phyloP scores from a whole-genome alignment of 2,329 filamentous ascomycete species.

The Lachnellula subtilissima region DNA sequence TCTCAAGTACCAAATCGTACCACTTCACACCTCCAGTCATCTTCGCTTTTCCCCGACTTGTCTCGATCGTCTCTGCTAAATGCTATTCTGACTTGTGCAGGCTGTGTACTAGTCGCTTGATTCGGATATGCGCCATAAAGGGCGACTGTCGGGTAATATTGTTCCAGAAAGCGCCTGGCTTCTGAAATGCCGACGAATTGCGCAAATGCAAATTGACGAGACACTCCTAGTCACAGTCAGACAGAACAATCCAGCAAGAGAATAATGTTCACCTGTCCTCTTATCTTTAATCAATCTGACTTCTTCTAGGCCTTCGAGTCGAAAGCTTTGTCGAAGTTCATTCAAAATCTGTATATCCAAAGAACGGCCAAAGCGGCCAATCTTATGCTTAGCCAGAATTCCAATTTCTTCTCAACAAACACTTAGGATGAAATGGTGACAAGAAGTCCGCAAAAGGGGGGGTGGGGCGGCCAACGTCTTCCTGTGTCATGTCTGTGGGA shows the following conservation, averaged over 20 bases:
- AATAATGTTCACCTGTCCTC: slow-evolving; percentile 43
- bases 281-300: slow-evolving; percentile 54
- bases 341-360: slow-evolving; percentile 46
- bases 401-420: slow-evolving; percentile 28
- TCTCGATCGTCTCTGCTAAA: slow-evolving; percentile 48
- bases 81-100: slow-evolving; percentile 37
- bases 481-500: slow-evolving; percentile 43
- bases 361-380: slow-evolving; percentile 30
- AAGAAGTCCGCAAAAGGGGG: slow-evolving; percentile 14
- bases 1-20: slow-evolving; percentile 31
- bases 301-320: slow-evolving; percentile 49
- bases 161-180: slow-evolving; percentile 49
- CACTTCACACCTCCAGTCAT: slow-evolving; percentile 53
- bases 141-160: slow-evolving; percentile 44
- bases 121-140: slow-evolving; percentile 42
- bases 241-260: slow-evolving; percentile 7
- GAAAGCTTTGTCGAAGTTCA: slow-evolving; percentile 48
- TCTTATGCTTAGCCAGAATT: slow-evolving; percentile 35
- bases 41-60: slow-evolving; percentile 40
- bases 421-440: slow-evolving; percentile 30
- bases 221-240: slow-evolving; percentile 39
- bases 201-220: slow-evolving; percentile 52
- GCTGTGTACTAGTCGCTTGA: slow-evolving; percentile 38
- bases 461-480: slow-evolving; percentile 46
- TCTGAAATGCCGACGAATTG: slow-evolving; percentile 45